Base-by-base conservation (phyloP, 2,329 filamentous ascomycete species). In the Cladophialophora psammophila region DNA sequence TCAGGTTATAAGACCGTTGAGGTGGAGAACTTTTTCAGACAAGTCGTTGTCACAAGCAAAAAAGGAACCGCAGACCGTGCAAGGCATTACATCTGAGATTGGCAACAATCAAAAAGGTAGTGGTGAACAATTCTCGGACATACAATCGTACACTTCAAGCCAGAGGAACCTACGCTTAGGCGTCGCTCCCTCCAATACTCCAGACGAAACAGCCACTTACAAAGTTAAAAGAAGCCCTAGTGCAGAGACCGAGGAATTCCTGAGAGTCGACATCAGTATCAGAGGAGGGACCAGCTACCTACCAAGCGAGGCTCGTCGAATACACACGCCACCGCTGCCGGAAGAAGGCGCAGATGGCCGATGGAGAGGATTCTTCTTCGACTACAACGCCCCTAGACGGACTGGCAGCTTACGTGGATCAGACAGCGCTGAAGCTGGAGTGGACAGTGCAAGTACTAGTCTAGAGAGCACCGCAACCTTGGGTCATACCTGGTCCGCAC, bases 201-300 rank as follows among this genome's bases (percentile, higher is more conserved):
- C 72, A 2, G 67, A 69, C 38, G 71, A 73, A 54, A 50, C 50
- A 10, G 72, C 71, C 4, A 74, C 72, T 8, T 74, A 74, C 64
- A 70, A 66, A 45, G 60, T 74, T 48, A 73, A 73, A 60, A 58
- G 71, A 45, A 72, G 68, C 50, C 61, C 69, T 13, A 73, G 72
- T 57, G 68, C 71, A 32, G 68, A 71, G 54, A 72, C 71, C 12
- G 72, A 74, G 55, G 72, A 73, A 50, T 74, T 71, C 56, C 32
- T 73, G 13, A 73, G 72, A 45, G 69, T 74, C 31, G 72, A 74
- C 53, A 72, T 74, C 62, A 73, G 72, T 42, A 66, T 71, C 12
- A 54, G 66, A 53, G 72, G 72, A 31, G 71, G 68, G 7, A 73
- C 72, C 26, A 73, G 69, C 64, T 73, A 74, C 58, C 65, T 74